Percentiles rank a stretch among this genome's conserved stretches.
phyloP scores from a whole-genome alignment of 2,329 filamentous ascomycete genomes.

The Ceratocystis harringtonii region DNA sequence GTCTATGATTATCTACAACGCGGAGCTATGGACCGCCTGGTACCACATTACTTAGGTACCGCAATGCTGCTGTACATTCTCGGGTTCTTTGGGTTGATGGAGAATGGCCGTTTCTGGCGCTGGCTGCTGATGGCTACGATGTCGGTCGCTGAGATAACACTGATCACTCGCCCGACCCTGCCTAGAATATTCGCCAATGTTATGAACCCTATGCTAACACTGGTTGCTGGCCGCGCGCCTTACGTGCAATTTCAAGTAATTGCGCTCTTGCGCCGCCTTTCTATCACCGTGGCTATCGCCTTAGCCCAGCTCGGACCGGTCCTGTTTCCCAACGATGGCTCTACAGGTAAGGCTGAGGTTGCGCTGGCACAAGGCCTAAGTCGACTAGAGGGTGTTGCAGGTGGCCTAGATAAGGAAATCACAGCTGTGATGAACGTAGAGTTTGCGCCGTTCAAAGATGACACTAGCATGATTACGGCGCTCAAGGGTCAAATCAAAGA shows the following conservation, averaged over 20 bases:
- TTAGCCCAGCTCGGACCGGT: conserved; percentile 66
- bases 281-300: conserved; percentile 68
- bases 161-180: conserved; percentile 39
- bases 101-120: conserved; percentile 51
- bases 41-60: conserved; percentile 46
- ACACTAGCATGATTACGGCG: conserved; percentile 41
- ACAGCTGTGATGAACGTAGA: conserved; percentile 59
- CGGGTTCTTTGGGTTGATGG: conserved; percentile 50
- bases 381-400: conserved; percentile 46
- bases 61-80: conserved; percentile 45
- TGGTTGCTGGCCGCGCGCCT: conserved; percentile 35
- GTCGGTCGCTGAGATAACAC: conserved; percentile 41
- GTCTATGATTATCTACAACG: conserved; percentile 56
- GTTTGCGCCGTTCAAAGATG: conserved; percentile 65
- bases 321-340: conserved; percentile 27
- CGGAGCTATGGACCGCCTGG: conserved; percentile 43
- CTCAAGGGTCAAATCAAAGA: conserved; percentile 58
- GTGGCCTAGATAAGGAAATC: conserved; percentile 52
- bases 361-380: conserved; percentile 47
- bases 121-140: conserved; percentile 43
- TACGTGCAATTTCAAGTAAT: conserved; percentile 80
- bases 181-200: conserved; percentile 30
- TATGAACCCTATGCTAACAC: conserved; percentile 32
- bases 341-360: conserved; percentile 30
- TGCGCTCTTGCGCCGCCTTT: conserved; percentile 56